Evolutionary conservation across 768 basidiomycete species (phyloP).

Genomic region (Podaxis sp.): DNA sequence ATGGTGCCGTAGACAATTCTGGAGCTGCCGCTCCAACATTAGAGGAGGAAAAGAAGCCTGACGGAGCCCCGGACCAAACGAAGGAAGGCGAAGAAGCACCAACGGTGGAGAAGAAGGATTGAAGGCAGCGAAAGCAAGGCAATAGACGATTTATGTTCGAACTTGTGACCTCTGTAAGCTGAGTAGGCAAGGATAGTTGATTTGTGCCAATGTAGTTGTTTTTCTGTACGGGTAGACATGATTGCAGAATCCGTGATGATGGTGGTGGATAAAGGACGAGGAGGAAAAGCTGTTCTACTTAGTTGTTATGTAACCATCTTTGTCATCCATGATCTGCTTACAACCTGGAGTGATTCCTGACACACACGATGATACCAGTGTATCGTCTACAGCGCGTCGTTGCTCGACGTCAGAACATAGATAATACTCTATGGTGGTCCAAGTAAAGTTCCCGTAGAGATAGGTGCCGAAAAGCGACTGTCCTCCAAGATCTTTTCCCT

Average conservation of each 20-base stretch:
- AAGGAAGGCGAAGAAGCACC: constrained; percentile 26
- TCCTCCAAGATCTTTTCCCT: background rate
- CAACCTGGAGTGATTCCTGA: background rate
- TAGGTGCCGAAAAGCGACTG: background rate
- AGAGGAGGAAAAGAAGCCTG: constrained; percentile 29
- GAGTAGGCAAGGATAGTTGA: background rate
- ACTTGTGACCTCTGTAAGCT: background rate
- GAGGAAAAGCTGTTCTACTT: constrained; percentile 23
- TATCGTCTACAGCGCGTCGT: background rate
- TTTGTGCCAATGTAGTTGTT: background rate
- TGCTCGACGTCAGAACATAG: background rate
- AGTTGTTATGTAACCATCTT: constrained; percentile 40
- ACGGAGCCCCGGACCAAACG: constrained; percentile 27
- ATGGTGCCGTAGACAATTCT: background rate
- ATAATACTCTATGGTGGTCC: background rate
- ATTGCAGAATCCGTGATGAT: constrained; percentile 14
- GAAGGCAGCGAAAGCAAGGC: background rate
- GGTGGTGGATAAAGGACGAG: constrained; percentile 29
- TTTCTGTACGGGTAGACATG: constrained; percentile 10
- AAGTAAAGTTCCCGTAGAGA: background rate
- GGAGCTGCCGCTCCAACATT: background rate
- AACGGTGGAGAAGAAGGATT: constrained; percentile 22
- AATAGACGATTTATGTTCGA: background rate
- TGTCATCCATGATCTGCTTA: constrained; percentile 31
- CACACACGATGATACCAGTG: background rate